Conservation (phyloP, 2,329 filamentous ascomycete species). For the Botrytis tulipae region DNA sequence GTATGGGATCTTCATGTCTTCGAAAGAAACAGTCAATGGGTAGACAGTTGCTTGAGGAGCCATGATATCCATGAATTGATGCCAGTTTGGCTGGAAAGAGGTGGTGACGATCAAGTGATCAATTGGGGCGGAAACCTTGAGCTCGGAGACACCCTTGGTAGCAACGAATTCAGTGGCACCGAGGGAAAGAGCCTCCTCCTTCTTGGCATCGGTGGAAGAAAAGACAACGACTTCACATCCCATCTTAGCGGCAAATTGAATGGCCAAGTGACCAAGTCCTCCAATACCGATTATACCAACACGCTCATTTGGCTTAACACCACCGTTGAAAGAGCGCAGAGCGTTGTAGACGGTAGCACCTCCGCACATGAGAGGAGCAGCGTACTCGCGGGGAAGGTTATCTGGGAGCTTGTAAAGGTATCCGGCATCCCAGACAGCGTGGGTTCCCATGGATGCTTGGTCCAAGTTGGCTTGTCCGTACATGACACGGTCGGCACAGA, state of each 20-base stretch:
- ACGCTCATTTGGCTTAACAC: conserved; percentile 35
- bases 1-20: conserved; percentile 36
- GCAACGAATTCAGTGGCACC: conserved; percentile 62
- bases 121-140: conserved; percentile 36
- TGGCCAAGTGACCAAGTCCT: conserved; percentile 61
- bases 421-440: conserved; percentile 42
- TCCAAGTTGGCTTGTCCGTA: conserved; percentile 46
- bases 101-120: conserved; percentile 38
- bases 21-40: conserved; percentile 63
- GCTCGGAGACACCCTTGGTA: conserved; percentile 42
- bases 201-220: conserved; percentile 59
- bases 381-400: conserved; percentile 41
- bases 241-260: conserved; percentile 63
- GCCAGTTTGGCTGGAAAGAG: conserved; percentile 52
- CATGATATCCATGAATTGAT: conserved; percentile 61
- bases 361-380: conserved; percentile 48
- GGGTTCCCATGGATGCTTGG: conserved; percentile 47
- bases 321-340: conserved; percentile 39
- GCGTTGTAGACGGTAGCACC: conserved; percentile 45
- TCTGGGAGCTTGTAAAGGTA: conserved; percentile 44
- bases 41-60: conserved; percentile 59
- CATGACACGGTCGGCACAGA: conserved; percentile 44
- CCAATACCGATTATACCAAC: conserved; percentile 54
- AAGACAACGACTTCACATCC: conserved; percentile 60
- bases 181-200: conserved; percentile 57